phyloP scores from a whole-genome alignment of 225 moss, liverwort and hornwort species.

The Antitrichia curtipendula region DNA sequence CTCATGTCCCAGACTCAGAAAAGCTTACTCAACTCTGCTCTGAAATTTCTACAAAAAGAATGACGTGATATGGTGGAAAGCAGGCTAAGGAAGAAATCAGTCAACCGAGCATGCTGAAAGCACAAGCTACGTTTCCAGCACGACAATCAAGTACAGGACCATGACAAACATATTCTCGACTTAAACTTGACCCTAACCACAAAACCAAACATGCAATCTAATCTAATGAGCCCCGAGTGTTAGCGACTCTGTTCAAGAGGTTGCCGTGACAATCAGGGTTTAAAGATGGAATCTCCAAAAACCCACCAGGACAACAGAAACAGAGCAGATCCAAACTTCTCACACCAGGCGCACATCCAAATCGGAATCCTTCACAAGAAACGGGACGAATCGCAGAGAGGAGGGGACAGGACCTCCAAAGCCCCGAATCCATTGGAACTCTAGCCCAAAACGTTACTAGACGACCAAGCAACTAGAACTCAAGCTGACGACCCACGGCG shows the following conservation, averaged over 20 bases:
- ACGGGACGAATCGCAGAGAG: not conserved
- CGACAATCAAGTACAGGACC: not conserved
- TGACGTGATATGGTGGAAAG: not conserved
- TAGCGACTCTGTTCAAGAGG: not conserved
- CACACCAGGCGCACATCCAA: not conserved
- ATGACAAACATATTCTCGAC: not conserved
- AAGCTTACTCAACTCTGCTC: not conserved
- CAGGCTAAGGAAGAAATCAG: not conserved
- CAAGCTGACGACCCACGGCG: not conserved
- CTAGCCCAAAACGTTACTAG: not conserved
- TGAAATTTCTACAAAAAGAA: not conserved
- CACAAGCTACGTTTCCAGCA: not conserved
- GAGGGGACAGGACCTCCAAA: not conserved
- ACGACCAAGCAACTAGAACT: not conserved
- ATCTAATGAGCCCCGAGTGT: not conserved
- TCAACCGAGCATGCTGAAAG: not conserved
- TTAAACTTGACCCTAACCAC: not conserved
- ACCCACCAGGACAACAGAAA: too few relatives aligned
- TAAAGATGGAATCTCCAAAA: not conserved
- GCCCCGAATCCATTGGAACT: not conserved
- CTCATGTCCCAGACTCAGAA: not conserved
- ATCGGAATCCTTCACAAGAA: not conserved
- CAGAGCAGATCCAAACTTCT: not conserved
- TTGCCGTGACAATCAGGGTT: not conserved
- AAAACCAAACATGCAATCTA: not conserved